phyloP scores from a whole-genome alignment of 768 basidiomycete species.

The Macrolepiota fuliginosa region DNA sequence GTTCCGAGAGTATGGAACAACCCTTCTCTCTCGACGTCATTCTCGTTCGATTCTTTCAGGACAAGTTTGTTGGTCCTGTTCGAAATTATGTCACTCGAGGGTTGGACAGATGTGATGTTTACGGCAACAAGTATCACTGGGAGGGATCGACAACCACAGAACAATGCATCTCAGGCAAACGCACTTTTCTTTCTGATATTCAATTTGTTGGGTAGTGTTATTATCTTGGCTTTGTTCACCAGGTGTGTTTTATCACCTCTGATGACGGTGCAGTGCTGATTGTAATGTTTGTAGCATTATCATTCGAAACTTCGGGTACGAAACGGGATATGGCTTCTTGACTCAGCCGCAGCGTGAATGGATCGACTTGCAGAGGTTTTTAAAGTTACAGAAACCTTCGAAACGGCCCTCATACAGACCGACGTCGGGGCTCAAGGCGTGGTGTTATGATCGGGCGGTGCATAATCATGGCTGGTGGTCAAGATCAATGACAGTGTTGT shows the following conservation, averaged over 20 bases:
- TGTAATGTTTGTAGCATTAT: conserved; percentile 65
- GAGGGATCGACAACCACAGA: conserved; percentile 61
- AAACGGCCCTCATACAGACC: conserved; percentile 72
- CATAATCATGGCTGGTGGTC: conserved; percentile 95
- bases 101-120: conserved; percentile 92
- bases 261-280: conserved; percentile 10
- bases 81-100: conserved; percentile 94
- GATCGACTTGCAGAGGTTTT: conserved; percentile 89
- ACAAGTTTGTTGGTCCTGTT: conserved; percentile 87
- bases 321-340: conserved; percentile 83
- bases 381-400: conserved; percentile 83
- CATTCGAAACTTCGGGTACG: conserved; percentile 87
- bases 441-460: conserved; percentile 92
- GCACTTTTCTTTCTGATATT: conserved; percentile 91
- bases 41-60: conserved; percentile 87
- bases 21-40: conserved; percentile 80
- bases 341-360: conserved; percentile 89
- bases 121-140: conserved; percentile 79
- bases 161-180: conserved; percentile 74
- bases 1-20: conserved; percentile 87
- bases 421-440: conserved; percentile 51
- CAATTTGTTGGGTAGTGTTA: conserved; percentile 86
- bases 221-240: conserved; percentile 87
- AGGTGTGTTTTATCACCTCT: conserved; percentile 47
- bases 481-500: conserved; percentile 72